phyloP scores from a whole-genome alignment of 495 filamentous ascomycete species.

The Collariella sp. region DNA sequence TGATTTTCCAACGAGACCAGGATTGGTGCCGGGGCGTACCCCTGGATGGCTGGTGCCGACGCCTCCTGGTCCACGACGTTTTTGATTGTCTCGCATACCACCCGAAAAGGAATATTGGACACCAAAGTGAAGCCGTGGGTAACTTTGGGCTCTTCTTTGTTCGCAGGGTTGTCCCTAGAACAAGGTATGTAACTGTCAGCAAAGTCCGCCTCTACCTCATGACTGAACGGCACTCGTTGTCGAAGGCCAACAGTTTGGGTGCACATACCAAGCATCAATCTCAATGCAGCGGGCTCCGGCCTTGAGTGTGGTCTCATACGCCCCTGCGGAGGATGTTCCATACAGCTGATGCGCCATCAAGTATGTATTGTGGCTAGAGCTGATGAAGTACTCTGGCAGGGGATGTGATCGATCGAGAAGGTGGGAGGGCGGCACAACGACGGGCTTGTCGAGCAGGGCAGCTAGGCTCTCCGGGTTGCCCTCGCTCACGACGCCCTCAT shows the following conservation, averaged over 20 bases:
- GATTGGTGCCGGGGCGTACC: constrained; percentile 38
- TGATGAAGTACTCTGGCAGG: constrained; percentile 48
- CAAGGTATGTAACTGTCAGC: too few relatives aligned
- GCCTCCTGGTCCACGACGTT: constrained; percentile 41
- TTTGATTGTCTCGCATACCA: constrained; percentile 44
- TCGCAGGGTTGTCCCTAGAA: constrained; percentile 36
- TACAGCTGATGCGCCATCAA: constrained; percentile 46
- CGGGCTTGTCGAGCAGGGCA: constrained; percentile 35
- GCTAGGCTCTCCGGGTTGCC: constrained; percentile 25
- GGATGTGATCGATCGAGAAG: constrained; percentile 39
- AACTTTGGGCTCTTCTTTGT: constrained; percentile 44
- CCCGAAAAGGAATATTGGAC: constrained; percentile 45
- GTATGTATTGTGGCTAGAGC: constrained; percentile 76
- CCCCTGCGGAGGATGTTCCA: constrained; percentile 37
- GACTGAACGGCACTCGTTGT: neutral
- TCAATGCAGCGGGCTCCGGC: constrained; percentile 49
- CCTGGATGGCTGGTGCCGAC: constrained; percentile 17
- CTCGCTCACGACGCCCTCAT: constrained; percentile 30
- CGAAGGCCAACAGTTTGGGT: neutral
- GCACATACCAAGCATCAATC: constrained; percentile 42
- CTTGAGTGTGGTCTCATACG: constrained; percentile 41
- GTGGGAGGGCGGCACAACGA: constrained; percentile 36
- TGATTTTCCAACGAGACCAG: constrained; percentile 49
- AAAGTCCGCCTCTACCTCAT: neutral
- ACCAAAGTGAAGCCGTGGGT: constrained; percentile 50